Conservation (phyloP, 306 rosid species). For the Rosa rugosa region DNA sequence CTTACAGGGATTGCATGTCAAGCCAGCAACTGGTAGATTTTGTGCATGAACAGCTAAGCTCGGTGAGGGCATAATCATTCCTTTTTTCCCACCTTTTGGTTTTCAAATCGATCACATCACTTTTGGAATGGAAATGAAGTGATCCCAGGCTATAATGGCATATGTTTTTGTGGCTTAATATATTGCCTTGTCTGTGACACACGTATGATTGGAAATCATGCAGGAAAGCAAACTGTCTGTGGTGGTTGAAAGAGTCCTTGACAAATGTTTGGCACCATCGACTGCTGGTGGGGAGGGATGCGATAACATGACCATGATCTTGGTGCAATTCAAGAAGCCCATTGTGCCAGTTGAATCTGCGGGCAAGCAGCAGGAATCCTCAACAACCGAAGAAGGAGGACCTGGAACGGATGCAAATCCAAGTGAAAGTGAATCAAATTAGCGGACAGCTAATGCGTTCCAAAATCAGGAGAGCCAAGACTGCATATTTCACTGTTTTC, state of each 20-base stretch:
- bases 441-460: conserved; percentile 11
- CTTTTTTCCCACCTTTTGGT: not conserved
- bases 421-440: conserved; percentile 32
- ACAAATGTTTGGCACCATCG: conserved; percentile 89
- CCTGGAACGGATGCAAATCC: conserved; percentile 35
- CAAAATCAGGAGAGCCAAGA: not conserved
- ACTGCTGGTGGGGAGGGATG: conserved; percentile 85
- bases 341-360: conserved; percentile 32
- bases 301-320: conserved; percentile 96
- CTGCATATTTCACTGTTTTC: conserved; percentile 5
- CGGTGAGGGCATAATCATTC: conserved; percentile 42
- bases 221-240: conserved; percentile 79
- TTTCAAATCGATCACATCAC: not conserved
- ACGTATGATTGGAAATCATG: conserved; percentile 13
- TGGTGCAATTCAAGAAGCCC: conserved; percentile 84
- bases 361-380: conserved; percentile 47
- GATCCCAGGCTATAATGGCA: not conserved
- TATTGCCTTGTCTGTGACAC: conserved; percentile 16
- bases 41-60: conserved; percentile 61
- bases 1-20: conserved; percentile 94
- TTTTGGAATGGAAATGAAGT: not conserved
- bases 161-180: not conserved
- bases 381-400: conserved; percentile 30
- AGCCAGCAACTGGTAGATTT: conserved; percentile 91
- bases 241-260: conserved; percentile 82